These are phyloP conservation scores for Zhuliangozyma parablackwelliae DNA, from an alignment of 1,139 yeast species.

Conservation along the genomic window DNA sequence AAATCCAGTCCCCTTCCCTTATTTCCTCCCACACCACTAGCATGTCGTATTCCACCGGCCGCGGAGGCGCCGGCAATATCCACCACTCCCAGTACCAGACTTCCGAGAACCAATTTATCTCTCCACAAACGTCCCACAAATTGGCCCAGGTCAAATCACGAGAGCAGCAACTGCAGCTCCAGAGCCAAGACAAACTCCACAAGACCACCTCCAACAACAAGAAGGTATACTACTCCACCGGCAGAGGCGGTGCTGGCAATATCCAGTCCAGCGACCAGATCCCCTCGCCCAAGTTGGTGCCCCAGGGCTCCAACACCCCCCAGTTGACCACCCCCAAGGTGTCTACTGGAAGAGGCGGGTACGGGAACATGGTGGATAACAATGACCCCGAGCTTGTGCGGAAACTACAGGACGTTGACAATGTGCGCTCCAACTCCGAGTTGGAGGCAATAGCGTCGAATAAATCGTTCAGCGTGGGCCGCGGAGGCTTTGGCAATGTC, in stretches of 20 bases:
- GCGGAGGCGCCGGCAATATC: conserved; percentile 41
- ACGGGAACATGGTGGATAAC: conserved; percentile 71
- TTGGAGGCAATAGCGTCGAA: conserved; percentile 35
- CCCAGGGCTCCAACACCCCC: conserved; percentile 65
- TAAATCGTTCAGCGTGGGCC: conserved; percentile 39
- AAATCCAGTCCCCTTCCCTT: background rate
- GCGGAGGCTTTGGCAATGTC: conserved; percentile 51
- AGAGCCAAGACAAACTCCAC: background rate
- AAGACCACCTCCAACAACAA: conserved; percentile 18
- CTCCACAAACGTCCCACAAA: conserved; percentile 8
- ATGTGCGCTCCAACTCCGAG: conserved; percentile 18
- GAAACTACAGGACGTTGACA: conserved; percentile 66
- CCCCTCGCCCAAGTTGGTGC: conserved; percentile 52
- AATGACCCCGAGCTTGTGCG: conserved; percentile 59
- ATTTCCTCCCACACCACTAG: background rate
- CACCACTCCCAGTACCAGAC: conserved; percentile 17
- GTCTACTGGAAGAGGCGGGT: conserved; percentile 80
- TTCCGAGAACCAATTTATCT: conserved; percentile 14
- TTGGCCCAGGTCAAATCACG: background rate
- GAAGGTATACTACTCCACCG: conserved; percentile 53
- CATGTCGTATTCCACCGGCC: conserved; percentile 18
- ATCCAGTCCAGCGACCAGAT: conserved; percentile 42
- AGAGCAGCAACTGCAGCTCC: too few species aligned
- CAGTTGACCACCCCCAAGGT: conserved; percentile 52
- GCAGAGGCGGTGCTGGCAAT: conserved; percentile 82